Conservation (phyloP, 2,329 filamentous ascomycete species). For the Fusarium succisae region DNA sequence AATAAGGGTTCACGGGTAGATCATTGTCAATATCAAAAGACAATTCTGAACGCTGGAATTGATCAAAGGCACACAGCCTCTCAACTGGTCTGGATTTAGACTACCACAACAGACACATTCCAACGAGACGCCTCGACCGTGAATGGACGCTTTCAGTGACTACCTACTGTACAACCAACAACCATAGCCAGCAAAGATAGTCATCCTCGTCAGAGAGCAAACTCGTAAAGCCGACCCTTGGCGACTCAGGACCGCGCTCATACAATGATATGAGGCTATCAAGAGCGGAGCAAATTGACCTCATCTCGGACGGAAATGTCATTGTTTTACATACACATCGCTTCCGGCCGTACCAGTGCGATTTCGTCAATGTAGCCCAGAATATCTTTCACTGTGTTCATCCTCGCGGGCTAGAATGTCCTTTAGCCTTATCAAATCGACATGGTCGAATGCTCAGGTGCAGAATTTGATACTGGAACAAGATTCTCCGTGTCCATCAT, state of each 20-base stretch:
- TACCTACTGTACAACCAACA: background rate
- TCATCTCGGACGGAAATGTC: constrained; percentile 33
- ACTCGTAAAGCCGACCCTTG: background rate
- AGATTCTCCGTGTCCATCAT: constrained; percentile 40
- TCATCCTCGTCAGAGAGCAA: background rate
- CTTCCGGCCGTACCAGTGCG: constrained; percentile 23
- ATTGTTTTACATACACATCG: constrained; percentile 31
- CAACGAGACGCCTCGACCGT: constrained; percentile 3
- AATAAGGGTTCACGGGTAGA: constrained; percentile 7
- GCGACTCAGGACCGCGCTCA: constrained; percentile 13
- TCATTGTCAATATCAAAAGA: background rate
- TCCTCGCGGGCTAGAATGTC: background rate
- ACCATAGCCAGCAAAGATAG: background rate
- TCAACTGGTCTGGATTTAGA: background rate
- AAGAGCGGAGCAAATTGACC: constrained; percentile 18
- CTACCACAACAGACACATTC: constrained; percentile 17
- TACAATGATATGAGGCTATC: constrained; percentile 11
- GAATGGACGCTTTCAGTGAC: constrained; percentile 12
- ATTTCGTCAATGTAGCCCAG: constrained; percentile 29
- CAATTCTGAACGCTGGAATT: background rate
- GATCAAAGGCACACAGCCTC: background rate
- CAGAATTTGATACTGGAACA: constrained; percentile 35
- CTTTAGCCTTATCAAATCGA: constrained; percentile 19
- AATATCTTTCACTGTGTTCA: constrained; percentile 21
- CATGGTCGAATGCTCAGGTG: constrained; percentile 25